Evolutionary conservation across 208 protist genomes (phyloP).

Genomic region (Trypanosoma lewisi): DNA sequence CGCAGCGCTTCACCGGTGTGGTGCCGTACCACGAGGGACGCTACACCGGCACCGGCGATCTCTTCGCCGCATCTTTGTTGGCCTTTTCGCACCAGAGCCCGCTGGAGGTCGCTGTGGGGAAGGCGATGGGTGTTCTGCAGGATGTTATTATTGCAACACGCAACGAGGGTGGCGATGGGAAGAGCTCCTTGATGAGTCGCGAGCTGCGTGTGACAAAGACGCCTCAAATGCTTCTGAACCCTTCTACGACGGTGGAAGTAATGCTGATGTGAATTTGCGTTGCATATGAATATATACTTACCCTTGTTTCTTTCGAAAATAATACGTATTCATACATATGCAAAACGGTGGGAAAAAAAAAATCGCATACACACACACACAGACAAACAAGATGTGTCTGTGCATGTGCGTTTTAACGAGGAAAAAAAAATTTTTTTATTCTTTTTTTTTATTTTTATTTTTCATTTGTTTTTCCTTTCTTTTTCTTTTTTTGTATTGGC

Average conservation of each 20-base stretch:
- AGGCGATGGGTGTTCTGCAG: conserved; percentile 86
- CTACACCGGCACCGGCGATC: conserved; percentile 87
- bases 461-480: no score
- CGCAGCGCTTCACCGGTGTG: conserved; percentile 55
- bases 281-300: no score
- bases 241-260: conserved; percentile 39
- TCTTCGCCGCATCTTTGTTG: conserved; percentile 74
- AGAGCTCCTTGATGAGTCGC: conserved; percentile 48
- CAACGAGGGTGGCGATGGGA: conserved; percentile 42
- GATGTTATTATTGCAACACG: conserved; percentile 72
- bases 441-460: no score
- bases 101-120: conserved; percentile 58
- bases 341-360: no score
- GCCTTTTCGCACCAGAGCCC: conserved; percentile 59
- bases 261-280: conserved; percentile 32
- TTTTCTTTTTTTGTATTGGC: no score
- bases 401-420: no score
- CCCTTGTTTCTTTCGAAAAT: no score
- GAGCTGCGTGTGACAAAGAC: conserved; percentile 73
- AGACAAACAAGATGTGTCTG: conserved; percentile 13
- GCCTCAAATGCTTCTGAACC: conserved; percentile 48
- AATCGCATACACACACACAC: neutral
- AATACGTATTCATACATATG: no score
- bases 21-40: conserved; percentile 72
- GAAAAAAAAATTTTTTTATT: no score